These are phyloP conservation scores for Aspergillus campestris DNA, from an alignment of 495 filamentous ascomycete species.

Conservation along the genomic window DNA sequence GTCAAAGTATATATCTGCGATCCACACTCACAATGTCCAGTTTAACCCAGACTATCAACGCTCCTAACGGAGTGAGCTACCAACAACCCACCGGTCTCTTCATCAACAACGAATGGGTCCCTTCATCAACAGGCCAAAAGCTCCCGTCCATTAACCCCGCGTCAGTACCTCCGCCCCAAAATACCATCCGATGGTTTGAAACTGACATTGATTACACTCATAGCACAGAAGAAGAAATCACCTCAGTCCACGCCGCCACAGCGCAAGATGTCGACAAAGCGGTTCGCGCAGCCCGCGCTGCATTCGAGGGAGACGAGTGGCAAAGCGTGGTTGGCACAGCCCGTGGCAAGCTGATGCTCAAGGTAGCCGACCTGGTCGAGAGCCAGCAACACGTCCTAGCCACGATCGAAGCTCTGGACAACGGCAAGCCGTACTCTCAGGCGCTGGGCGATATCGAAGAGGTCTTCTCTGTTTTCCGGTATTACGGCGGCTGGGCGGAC, in stretches of 20 bases:
- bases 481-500: too few species aligned
- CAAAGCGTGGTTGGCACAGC: slow-evolving; percentile 31
- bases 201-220: too few species aligned
- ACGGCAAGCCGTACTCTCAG: slow-evolving; percentile 12
- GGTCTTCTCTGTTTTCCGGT: too few species aligned
- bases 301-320: slow-evolving; percentile 14
- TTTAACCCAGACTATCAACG: too few species aligned
- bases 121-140: slow-evolving; percentile 9
- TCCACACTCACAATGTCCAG: too few species aligned
- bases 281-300: slow-evolving; percentile 40
- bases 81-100: slow-evolving; percentile 22
- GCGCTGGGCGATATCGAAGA: too few species aligned
- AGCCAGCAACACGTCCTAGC: slow-evolving; percentile 17
- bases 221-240: slow-evolving; percentile 20
- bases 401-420: slow-evolving; percentile 23
- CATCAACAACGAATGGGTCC: slow-evolving; percentile 31
- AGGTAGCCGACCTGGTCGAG: slow-evolving; percentile 26
- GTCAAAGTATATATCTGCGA: too few species aligned
- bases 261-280: slow-evolving; percentile 42
- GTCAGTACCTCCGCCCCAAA: too few species aligned
- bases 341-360: slow-evolving; percentile 37
- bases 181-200: too few species aligned
- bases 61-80: too few species aligned
- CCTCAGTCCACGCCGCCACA: slow-evolving; percentile 17
- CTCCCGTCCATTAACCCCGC: slow-evolving; percentile 20